phyloP scores from a whole-genome alignment of 495 filamentous ascomycete species.

The Penicillium bovifimosum region DNA sequence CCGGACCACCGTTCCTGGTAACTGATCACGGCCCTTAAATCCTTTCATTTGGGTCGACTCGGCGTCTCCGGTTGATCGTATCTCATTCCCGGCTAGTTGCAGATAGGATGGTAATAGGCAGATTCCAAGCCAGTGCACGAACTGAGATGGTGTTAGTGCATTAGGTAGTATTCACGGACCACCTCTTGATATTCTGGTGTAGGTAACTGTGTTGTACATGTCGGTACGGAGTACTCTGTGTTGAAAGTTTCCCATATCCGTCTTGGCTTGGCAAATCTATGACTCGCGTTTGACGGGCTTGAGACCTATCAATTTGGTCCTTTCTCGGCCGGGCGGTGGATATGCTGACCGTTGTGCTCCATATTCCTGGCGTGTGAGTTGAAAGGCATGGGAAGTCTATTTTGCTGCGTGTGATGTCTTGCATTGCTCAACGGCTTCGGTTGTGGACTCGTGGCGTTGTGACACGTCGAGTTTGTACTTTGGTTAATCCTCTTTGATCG shows the following conservation, averaged over 20 bases:
- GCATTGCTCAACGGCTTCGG: neutral
- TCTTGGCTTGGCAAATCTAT: neutral
- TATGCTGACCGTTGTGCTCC: neutral
- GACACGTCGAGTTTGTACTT: neutral
- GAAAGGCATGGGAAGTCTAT: neutral
- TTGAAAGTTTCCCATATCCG: neutral
- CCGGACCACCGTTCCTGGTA: neutral
- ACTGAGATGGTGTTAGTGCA: neutral
- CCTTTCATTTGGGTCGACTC: neutral
- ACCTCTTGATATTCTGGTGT: too few species aligned
- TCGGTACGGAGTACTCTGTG: too few species aligned
- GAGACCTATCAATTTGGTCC: neutral
- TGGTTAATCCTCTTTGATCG: neutral
- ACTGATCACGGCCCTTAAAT: neutral
- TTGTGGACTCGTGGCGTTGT: neutral
- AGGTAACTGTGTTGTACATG: too few species aligned
- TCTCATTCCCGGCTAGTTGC: too few species aligned
- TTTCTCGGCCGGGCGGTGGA: neutral
- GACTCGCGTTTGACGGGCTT: neutral
- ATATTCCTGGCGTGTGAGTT: neutral
- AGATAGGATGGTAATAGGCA: too few species aligned
- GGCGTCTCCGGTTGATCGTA: too few species aligned
- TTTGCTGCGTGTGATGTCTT: neutral
- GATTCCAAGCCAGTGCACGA: neutral
- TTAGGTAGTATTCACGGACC: too few species aligned